Percentiles rank a stretch among this genome's conserved stretches.
Conservation (phyloP, 2,329 filamentous ascomycete species). For the Botryotinia convoluta region DNA sequence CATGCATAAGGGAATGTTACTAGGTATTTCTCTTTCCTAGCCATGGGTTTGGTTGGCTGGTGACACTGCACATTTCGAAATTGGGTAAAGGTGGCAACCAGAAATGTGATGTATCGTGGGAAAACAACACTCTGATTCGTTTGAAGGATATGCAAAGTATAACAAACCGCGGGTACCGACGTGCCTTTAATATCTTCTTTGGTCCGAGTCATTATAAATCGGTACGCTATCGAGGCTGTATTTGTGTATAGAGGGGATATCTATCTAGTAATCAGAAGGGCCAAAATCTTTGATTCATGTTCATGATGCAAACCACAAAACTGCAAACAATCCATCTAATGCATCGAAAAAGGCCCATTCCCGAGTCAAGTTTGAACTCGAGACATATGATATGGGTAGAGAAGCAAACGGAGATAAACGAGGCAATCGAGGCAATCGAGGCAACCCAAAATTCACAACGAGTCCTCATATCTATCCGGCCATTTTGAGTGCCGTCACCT, state of each 20-base stretch:
- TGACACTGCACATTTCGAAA: not conserved
- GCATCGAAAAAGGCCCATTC: not conserved
- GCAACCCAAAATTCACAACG: not conserved
- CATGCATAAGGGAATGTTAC: not conserved
- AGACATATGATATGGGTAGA: not conserved
- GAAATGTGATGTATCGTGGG: not conserved
- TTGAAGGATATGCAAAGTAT: conserved; percentile 3
- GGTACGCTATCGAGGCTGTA: not conserved
- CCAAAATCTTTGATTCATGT: not conserved
- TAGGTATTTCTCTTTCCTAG: not conserved
- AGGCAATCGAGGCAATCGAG: not conserved
- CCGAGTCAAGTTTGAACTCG: not conserved
- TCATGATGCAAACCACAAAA: conserved; percentile 3
- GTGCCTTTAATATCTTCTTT: not conserved
- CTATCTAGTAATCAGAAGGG: not conserved
- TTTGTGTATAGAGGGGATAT: not conserved
- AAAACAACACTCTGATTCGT: conserved; percentile 11
- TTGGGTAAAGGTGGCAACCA: conserved; percentile 10
- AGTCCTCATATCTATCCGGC: not conserved
- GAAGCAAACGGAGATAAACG: not conserved
- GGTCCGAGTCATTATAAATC: not conserved
- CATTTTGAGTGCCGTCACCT: not conserved
- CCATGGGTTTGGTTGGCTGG: conserved; percentile 16
- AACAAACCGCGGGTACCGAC: conserved; percentile 16
- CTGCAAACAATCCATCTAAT: not conserved